Evolutionary conservation across 148 eudicot species (phyloP), one percentile per base, ranked within the genome.

Genomic region (Nepenthes mirabilis): DNA sequence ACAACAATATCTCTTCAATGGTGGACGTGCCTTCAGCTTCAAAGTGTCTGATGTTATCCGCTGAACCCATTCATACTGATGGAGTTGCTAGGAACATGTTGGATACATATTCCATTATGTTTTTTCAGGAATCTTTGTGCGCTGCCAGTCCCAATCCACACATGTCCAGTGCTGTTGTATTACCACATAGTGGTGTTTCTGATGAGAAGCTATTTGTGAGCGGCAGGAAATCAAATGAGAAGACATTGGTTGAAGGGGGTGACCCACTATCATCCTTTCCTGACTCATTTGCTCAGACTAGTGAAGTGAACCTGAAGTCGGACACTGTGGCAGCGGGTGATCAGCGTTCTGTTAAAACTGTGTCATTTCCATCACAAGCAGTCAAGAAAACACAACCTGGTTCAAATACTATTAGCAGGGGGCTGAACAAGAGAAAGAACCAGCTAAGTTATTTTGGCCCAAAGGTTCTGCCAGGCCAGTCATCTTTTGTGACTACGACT

Each of bases 391-490:
- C 57, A 56, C 51, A 34, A 40, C 54, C 67, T 36, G 55, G 60
- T 50, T 55, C 70, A 55, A 73, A 60, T 57, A 10, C 71, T 47
- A 40, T 34, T 13, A 65, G 43, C 33, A 64, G 63, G 59, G 74
- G 37, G 62, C 45, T 62, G 45, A 62, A 68, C 14, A 55, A 61
- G 54, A 67, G 73, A 52, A 72, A 52, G 62, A 73, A 75, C 56
- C 74, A 67, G 68, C 57, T 58, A 34, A 64, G 63, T 60, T 62
- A 77, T 59, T 60, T 81, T 52, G 73, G 66, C 57, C 66, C 79
- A 65, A 78, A 69, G 58, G 67, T 51, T 75, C 68, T 69, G 62
- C 70, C 82, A 52, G 56, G 62, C 67, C 70, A 58, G 52, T 61
- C 68, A 23, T 70, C 80, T 55, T 33, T 67, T 53, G 65, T 61